These are phyloP conservation scores for Eleusine coracana DNA, from an alignment of 176 grass and related monocot species.

Conservation along the genomic window DNA sequence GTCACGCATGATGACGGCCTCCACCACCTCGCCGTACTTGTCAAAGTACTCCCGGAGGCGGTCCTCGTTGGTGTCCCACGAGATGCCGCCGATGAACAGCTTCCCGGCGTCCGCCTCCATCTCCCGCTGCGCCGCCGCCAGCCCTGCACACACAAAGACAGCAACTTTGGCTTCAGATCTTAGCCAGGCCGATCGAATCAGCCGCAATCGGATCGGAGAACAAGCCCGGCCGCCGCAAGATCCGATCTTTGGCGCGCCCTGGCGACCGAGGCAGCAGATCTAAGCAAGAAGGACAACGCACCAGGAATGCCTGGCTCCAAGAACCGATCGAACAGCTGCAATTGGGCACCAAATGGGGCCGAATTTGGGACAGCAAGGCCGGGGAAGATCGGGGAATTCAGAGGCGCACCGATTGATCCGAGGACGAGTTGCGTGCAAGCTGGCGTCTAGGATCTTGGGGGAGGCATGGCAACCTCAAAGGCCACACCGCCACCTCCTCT, in stretches of 20 bases:
- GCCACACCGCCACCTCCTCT: slow-evolving; percentile 37
- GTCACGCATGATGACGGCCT: slow-evolving; percentile 88
- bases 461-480: slow-evolving; percentile 61
- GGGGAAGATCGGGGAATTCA: slow-evolving; percentile 19
- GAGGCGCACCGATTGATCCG: slow-evolving; percentile 60
- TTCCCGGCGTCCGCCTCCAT: slow-evolving; percentile 86
- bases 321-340: slow-evolving; percentile 47
- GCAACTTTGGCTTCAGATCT: slow-evolving; percentile 57
- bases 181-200: slow-evolving; percentile 44
- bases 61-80: slow-evolving; percentile 97
- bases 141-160: slow-evolving; percentile 33
- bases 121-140: slow-evolving; percentile 27
- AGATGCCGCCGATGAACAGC: slow-evolving; percentile 94
- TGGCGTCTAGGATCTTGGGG: slow-evolving; percentile 63
- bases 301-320: slow-evolving; percentile 40
- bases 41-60: slow-evolving; percentile 79
- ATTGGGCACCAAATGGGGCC: slow-evolving; percentile 38
- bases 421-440: slow-evolving; percentile 37
- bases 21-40: slow-evolving; percentile 85
- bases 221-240: neutral
- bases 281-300: slow-evolving; percentile 37
- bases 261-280: slow-evolving; percentile 42
- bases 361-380: slow-evolving; percentile 26
- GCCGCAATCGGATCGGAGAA: slow-evolving; percentile 43
- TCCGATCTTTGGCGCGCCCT: slow-evolving; percentile 23